phyloP scores from a whole-genome alignment of 371 early-diverging fungal genomes.

The Apophysomyces variabilis region DNA sequence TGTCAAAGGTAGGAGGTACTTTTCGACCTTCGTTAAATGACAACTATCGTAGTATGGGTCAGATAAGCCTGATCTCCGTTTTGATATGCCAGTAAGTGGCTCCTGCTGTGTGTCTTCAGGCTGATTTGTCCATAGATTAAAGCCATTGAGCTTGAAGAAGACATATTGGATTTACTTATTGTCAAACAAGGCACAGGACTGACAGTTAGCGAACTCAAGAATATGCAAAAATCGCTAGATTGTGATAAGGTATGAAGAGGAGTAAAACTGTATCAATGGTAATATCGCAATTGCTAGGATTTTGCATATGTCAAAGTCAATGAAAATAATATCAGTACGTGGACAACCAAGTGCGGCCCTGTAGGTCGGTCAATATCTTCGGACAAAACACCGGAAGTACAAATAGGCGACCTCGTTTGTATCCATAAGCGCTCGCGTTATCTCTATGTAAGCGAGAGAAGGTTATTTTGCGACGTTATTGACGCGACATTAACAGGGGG shows the following conservation, averaged over 20 bases:
- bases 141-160: constrained; percentile 37
- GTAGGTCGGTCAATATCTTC: constrained; percentile 37
- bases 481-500: constrained; percentile 49
- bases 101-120: neutral
- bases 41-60: constrained; percentile 73
- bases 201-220: constrained; percentile 43
- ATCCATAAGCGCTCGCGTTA: constrained; percentile 61
- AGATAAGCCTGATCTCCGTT: constrained; percentile 90
- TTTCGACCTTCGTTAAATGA: neutral
- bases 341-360: constrained; percentile 54
- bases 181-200: constrained; percentile 42
- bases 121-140: constrained; percentile 39
- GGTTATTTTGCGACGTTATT: neutral
- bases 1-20: constrained; percentile 56
- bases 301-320: constrained; percentile 61
- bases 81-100: constrained; percentile 64
- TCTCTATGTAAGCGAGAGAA: constrained; percentile 47
- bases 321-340: constrained; percentile 57
- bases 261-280: neutral
- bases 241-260: constrained; percentile 29
- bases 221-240: constrained; percentile 37
- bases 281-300: constrained; percentile 18
- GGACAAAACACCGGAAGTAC: constrained; percentile 33
- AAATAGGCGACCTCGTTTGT: constrained; percentile 65
- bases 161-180: constrained; percentile 48